A percentile compares a stretch with the other conserved stretches of the same genome.
Conservation (phyloP, 2,329 filamentous ascomycete species). For the Rugonectria rugulosa region DNA sequence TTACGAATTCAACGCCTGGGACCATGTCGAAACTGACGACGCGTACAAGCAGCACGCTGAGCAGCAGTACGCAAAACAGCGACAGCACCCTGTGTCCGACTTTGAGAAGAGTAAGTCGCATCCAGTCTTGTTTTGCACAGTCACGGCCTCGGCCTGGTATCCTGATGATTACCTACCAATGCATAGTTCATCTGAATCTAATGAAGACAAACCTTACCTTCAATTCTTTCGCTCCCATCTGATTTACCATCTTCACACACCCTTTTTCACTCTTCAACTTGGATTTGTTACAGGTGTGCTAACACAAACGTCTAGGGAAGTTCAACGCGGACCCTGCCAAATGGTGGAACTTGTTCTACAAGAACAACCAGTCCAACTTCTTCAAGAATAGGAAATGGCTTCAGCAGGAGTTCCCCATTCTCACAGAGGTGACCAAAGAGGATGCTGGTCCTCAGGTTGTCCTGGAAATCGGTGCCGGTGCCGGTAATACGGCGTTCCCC, state of each 20-base stretch:
- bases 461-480: slow-evolving; percentile 92
- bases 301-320: slow-evolving; percentile 62
- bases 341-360: slow-evolving; percentile 99
- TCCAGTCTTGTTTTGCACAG: slow-evolving; percentile 10
- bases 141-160: slow-evolving; percentile 42
- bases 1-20: slow-evolving; percentile 98
- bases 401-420: slow-evolving; percentile 90
- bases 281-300: slow-evolving; percentile 41
- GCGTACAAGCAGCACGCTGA: slow-evolving; percentile 87
- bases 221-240: slow-evolving; percentile 79
- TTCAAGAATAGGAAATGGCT: slow-evolving; percentile 99
- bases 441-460: slow-evolving; percentile 75
- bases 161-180: slow-evolving; percentile 66
- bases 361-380: slow-evolving; percentile 96
- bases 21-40: slow-evolving; percentile 93
- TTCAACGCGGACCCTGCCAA: slow-evolving; percentile 92
- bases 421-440: slow-evolving; percentile 76
- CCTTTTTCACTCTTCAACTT: slow-evolving; percentile 28
- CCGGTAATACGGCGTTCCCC: slow-evolving; percentile 96
- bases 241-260: slow-evolving; percentile 46
- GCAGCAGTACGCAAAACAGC: slow-evolving; percentile 84
- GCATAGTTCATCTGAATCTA: slow-evolving; percentile 76
- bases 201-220: slow-evolving; percentile 69
- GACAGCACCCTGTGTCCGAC: slow-evolving; percentile 85
- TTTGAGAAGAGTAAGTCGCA: slow-evolving; percentile 80